Base-by-base conservation (phyloP, 2,329 filamentous ascomycete genomes). In the Aspergillus puulaauensis region DNA sequence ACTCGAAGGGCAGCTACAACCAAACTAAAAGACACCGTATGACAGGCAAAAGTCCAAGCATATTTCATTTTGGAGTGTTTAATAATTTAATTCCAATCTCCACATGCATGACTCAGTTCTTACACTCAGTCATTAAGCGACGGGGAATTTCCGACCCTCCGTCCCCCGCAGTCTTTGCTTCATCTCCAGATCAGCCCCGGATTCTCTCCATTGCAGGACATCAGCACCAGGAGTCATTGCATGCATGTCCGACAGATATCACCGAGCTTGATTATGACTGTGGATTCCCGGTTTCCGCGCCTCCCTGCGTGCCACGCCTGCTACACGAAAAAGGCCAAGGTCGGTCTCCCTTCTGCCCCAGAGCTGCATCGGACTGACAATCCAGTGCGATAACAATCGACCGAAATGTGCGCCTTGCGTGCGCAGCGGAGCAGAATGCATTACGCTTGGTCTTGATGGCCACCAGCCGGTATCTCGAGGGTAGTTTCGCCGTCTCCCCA, bases 371-470 rank as follows among this genome's bases (percentile, higher is more conserved):
- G 4, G 14, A 7, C 33, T 54, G n/a, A 54, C 35, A 17, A 8
- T 15, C 7, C 33, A 66, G 62, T 74, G 71, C 43, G 71, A 74
- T 50, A 70, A 66, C 52, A 57, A 50, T 27, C 60, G 70, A 8
- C 72, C 72, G 2, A 68, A 64, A 59, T 73, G 72, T 50, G 60
- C 59, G 12, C 57, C 63, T 11, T 74, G 70, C 49, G 56, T 62
- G 12, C 69, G 33, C n/a, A 46, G 37, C 33, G 62, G 61, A 1
- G 56, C 59, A 12, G 65, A 64, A 23, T 74, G 71, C 44, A 52
- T 72, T 43, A 70, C 70, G 5, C 54, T 73, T 12, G 63, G 60
- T 33, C 53, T 67, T 0, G 63, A 61, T 17, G 65, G 64, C 7
- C 54, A 63, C 11, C 58, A 64, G 40, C 14, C 61, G 15, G 52